Conservation (phyloP, 768 basidiomycete species). For the Russula ochroleuca region DNA sequence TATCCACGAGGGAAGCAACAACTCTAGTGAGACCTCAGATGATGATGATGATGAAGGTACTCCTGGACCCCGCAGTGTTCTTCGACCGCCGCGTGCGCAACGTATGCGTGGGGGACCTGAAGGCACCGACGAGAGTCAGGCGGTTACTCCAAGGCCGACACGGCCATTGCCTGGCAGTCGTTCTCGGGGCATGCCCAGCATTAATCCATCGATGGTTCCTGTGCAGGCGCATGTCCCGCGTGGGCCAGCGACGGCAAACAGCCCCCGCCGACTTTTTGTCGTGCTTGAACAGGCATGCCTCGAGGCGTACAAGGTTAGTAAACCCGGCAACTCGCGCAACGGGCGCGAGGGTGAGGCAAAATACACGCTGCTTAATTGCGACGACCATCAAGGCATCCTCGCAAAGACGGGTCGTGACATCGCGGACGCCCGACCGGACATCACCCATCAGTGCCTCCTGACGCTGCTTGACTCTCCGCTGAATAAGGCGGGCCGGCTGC, state of each 20-base stretch:
- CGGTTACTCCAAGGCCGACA: constrained; percentile 40
- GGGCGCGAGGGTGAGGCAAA: constrained; percentile 74
- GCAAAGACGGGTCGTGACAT: constrained; percentile 98
- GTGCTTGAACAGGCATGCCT: constrained; percentile 92
- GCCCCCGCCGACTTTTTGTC: constrained; percentile 75
- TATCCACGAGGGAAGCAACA: constrained; percentile 28
- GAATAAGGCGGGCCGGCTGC: constrained; percentile 94
- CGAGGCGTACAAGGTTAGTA: constrained; percentile 86
- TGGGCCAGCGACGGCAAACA: constrained; percentile 44
- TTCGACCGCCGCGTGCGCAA: neutral
- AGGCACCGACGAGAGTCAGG: constrained; percentile 46
- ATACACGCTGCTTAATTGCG: constrained; percentile 95
- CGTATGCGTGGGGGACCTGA: constrained; percentile 4
- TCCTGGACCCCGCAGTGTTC: constrained; percentile 4
- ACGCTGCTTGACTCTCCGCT: constrained; percentile 96
- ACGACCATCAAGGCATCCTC: constrained; percentile 97
- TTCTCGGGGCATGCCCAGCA: constrained; percentile 36
- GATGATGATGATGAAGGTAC: constrained; percentile 48
- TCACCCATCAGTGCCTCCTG: constrained; percentile 98
- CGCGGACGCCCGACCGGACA: constrained; percentile 98
- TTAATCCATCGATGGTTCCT: constrained; percentile 79
- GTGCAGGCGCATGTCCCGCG: constrained; percentile 73
- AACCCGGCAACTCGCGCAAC: constrained; percentile 49
- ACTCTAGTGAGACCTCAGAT: constrained; percentile 32
- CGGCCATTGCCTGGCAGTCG: constrained; percentile 38